Base-by-base conservation (phyloP, 2,329 filamentous ascomycete genomes). In the Botrytis galanthina region DNA sequence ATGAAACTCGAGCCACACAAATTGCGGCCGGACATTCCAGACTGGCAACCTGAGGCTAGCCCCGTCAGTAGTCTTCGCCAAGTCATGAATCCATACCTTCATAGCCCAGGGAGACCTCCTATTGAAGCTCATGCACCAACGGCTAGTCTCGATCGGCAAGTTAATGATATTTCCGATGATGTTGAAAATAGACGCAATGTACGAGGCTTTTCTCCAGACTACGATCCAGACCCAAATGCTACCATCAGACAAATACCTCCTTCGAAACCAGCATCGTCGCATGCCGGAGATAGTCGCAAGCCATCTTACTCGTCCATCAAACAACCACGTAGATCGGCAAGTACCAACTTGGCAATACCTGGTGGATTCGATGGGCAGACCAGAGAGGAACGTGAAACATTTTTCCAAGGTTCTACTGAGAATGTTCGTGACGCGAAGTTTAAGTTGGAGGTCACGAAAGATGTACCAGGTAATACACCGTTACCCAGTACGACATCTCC, bases 41-140 rank as follows among this genome's bases (percentile, higher is more conserved):
- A 64, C 54, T n/a, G 72, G 70, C 78, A 84, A 71, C 26, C 73
- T 64, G 42, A 72, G 67, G 73, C 76, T 44, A 94, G 89, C 78
- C 90, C 93, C 26, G 89, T 92, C 54, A 96, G 92, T 81, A 97
- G 94, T 82, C 84, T 97, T 77, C 89, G 93, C 74, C 89, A 93
- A 82, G 92, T 93, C 70, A 97, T 97, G 94, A 92, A 92, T 82
- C 94, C 93, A 10, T 98, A 94, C 81, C 84, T 97, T 32, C 76
- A 75, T 44, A 78, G 77, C 20, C 76, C 78, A 29, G 77, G 68
- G 29, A 76, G 75, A 73, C 76, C 66, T 71, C 76, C 78, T 2
- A 73, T 74, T n/a, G 77, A 78, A 59, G 66, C 75, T 35, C 72
- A 77, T 54, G 61, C 74, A 42, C 74, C 74, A 44, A 72, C 39